Evolutionary conservation across 768 basidiomycete genomes (phyloP).

Genomic region (Hortiboletus flavorubellus): DNA sequence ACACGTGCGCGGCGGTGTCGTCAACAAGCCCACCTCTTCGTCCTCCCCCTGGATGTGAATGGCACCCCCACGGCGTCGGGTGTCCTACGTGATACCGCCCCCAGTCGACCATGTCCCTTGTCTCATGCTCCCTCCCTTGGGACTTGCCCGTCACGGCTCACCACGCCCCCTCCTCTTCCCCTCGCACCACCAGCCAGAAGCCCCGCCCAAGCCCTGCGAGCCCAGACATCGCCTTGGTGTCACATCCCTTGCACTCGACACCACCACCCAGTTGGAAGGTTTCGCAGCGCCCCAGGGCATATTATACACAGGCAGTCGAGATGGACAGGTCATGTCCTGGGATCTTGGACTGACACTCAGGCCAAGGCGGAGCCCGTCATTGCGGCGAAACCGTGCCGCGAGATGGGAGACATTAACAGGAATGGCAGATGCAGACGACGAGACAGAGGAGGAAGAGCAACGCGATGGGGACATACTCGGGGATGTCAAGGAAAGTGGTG

Average conservation of each 20-base stretch:
- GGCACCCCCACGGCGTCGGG: conserved; percentile 57
- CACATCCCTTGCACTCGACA: conserved; percentile 83
- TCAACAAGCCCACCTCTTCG: neutral
- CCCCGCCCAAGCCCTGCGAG: conserved; percentile 34
- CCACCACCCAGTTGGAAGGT: conserved; percentile 72
- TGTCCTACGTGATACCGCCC: conserved; percentile 86
- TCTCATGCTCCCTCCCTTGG: conserved; percentile 69
- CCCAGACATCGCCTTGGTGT: conserved; percentile 88
- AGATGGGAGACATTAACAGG: conserved; percentile 84
- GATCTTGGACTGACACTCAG: conserved; percentile 70
- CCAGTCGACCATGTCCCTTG: conserved; percentile 59
- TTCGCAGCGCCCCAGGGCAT: conserved; percentile 75
- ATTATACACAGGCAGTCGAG: conserved; percentile 84
- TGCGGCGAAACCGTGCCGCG: conserved; percentile 28
- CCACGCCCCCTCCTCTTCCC: conserved; percentile 65
- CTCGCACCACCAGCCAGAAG: conserved; percentile 25
- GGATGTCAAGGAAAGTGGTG: conserved; percentile 51
- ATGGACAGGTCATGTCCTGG: conserved; percentile 87
- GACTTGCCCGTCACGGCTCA: conserved; percentile 59
- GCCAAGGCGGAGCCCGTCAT: conserved; percentile 34
- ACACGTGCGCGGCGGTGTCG: conserved; percentile 1
- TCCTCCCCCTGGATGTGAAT: conserved; percentile 26
- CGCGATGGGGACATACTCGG: conserved; percentile 77
- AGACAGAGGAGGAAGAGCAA: conserved; percentile 60
- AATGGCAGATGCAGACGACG: conserved; percentile 75